Conservation (phyloP, 2,329 filamentous ascomycete species). For the Penicillium sp. region DNA sequence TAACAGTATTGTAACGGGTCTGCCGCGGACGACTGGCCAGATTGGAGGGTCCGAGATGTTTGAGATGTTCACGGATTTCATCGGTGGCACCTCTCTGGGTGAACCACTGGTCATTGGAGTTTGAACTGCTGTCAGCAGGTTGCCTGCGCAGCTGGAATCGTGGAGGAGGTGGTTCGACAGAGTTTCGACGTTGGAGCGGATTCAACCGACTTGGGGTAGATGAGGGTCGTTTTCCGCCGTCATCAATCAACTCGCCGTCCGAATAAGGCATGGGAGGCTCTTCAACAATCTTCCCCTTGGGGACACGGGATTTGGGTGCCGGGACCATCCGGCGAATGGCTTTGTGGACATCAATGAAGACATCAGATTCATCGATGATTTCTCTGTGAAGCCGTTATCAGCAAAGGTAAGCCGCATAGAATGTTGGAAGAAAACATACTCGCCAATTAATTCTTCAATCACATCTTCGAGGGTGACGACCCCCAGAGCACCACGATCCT, state of each 20-base stretch:
- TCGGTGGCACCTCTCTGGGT: conserved; percentile 51
- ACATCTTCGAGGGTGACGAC: conserved; percentile 97
- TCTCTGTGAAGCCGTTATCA: conserved; percentile 56
- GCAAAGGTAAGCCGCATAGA: not conserved
- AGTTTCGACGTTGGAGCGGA: conserved; percentile 30
- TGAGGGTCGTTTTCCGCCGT: conserved; percentile 42
- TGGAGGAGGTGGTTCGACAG: conserved; percentile 36
- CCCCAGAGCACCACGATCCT: conserved; percentile 81
- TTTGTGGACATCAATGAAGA: conserved; percentile 97
- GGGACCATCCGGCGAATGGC: conserved; percentile 85
- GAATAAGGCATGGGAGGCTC: conserved; percentile 38
- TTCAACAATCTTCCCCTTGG: conserved; percentile 52
- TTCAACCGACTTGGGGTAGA: conserved; percentile 22
- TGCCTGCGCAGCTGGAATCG: conserved; percentile 41
- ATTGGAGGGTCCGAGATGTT: conserved; percentile 62
- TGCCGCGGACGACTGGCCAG: conserved; percentile 56
- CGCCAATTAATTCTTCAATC: conserved; percentile 96
- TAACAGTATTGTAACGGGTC: conserved; percentile 60
- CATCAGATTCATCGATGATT: conserved; percentile 98
- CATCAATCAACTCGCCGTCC: conserved; percentile 41
- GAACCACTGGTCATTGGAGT: conserved; percentile 29
- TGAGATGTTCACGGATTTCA: conserved; percentile 57
- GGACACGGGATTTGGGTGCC: conserved; percentile 71
- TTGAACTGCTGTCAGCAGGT: conserved; percentile 27
- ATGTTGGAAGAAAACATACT: conserved; percentile 56